Evolutionary conservation across 495 filamentous ascomycete species (phyloP), one percentile per base, ranked within the genome.

Genomic region (Lasiosphaeria hispida): DNA sequence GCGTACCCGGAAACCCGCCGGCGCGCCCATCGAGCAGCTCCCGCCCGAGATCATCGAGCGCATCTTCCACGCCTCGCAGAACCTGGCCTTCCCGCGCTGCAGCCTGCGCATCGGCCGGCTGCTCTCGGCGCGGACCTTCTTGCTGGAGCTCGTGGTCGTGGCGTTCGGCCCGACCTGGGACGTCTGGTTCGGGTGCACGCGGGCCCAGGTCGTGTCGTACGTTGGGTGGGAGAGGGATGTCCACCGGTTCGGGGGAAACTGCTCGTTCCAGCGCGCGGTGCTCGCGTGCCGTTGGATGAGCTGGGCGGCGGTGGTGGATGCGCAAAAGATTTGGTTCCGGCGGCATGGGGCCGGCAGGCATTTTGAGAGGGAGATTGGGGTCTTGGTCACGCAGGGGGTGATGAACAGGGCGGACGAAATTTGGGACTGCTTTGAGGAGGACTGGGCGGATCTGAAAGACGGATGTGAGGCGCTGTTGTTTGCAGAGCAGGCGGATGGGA

Each of bases 81-180:
- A 79, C 44, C 15, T 69, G 49, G 69, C 73, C 54, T 61, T 79
- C 7, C 59, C 75, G 1, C 66, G 63, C 15, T 65, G 67, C 40
- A 73, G 70, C 50, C 69, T 57, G 19, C 65, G 63, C 39, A 59
- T 79, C 19, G 73, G 75, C 14, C 53, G 59, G 3, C 19, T 69
- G 1, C 61, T 79, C 19, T 77, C 75, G 2, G 58, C 55, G 10
- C 10, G 6, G 2, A 58, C 64, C 3, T 71, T 69, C 15, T 35
- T 67, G 17, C 57, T 58, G 0, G 60, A 67, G 40, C 61, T 73
- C 23, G 55, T 73, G 11, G 53, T 73, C 39, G 14, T 11, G 4
- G 73, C 68, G 0, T 79, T 79, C 48, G 60, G 41, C 6, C 71
- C 72, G 14, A 74, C 69, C 0, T 79, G 75, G 75, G 71, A 75